phyloP scores from a whole-genome alignment of 805 yeast genomes.

The Suhomyces sp. region DNA sequence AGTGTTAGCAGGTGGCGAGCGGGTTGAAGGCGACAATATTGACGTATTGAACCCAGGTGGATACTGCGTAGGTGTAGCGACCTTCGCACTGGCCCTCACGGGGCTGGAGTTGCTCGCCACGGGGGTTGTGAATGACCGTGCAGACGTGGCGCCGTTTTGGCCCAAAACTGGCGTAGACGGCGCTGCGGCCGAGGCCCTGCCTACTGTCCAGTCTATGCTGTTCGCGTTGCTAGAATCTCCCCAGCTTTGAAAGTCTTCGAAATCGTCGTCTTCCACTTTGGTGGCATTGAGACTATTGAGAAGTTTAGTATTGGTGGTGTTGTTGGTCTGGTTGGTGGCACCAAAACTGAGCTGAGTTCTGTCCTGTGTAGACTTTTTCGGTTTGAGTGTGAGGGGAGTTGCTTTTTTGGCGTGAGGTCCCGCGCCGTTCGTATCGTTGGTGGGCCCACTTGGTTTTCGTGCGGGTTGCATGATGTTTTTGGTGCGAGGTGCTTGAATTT shows the following conservation, averaged over 20 bases:
- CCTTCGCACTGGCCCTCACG: not conserved
- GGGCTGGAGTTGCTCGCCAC: not conserved
- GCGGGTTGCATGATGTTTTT: constrained; percentile 21
- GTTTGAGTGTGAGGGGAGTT: constrained; percentile 4
- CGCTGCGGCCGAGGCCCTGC: constrained; percentile 2
- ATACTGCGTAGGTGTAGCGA: constrained; percentile 7
- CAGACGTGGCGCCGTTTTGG: not conserved
- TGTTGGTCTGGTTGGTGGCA: constrained; percentile 15
- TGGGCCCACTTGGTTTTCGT: constrained; percentile 4
- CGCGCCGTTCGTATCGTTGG: not conserved
- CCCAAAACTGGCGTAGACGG: constrained; percentile 1
- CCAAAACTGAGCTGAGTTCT: constrained; percentile 21
- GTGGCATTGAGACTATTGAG: constrained; percentile 25
- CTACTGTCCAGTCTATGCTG: constrained; percentile 16
- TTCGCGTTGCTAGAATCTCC: not conserved
- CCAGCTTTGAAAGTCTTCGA: constrained; percentile 24
- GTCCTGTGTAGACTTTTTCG: constrained; percentile 9
- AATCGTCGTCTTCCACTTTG: constrained; percentile 23
- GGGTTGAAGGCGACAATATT: constrained; percentile 25
- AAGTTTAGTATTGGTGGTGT: constrained; percentile 15
- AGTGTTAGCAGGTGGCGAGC: not conserved
- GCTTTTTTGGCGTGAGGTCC: not conserved
- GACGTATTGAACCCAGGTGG: constrained; percentile 35
- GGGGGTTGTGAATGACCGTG: not conserved
- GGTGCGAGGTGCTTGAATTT: constrained; percentile 21